Percentiles rank a stretch among this genome's conserved stretches.
Conservation (phyloP, 805 yeast species). For the Lipomyces chichibuensis region DNA sequence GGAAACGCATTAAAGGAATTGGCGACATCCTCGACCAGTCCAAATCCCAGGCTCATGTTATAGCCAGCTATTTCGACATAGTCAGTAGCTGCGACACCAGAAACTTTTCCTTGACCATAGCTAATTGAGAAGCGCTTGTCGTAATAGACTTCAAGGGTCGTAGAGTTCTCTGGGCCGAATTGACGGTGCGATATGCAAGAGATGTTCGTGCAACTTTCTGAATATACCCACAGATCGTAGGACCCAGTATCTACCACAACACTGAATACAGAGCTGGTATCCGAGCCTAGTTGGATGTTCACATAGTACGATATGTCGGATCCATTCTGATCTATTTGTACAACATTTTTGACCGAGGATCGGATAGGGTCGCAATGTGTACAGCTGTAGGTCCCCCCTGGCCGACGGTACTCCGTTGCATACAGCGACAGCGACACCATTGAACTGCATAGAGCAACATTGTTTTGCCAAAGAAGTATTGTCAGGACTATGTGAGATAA, state of each 20-base stretch:
- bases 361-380: background rate
- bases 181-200: slow-evolving; percentile 49
- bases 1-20: slow-evolving; percentile 55
- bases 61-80: slow-evolving; percentile 47
- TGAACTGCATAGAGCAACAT: background rate
- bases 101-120: slow-evolving; percentile 58
- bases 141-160: slow-evolving; percentile 19
- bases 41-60: slow-evolving; percentile 50
- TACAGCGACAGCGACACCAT: background rate
- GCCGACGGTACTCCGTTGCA: background rate
- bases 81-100: slow-evolving; percentile 53
- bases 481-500: background rate
- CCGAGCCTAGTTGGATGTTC: slow-evolving; percentile 38
- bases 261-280: slow-evolving; percentile 47
- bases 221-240: slow-evolving; percentile 66
- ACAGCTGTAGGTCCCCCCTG: background rate
- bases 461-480: background rate
- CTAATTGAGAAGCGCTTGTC: slow-evolving; percentile 51
- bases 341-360: slow-evolving; percentile 10
- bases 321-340: slow-evolving; percentile 37
- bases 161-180: slow-evolving; percentile 28
- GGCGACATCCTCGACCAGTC: slow-evolving; percentile 59
- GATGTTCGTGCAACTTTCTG: slow-evolving; percentile 51
- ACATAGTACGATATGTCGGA: slow-evolving; percentile 41
- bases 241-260: slow-evolving; percentile 68